phyloP scores from a whole-genome alignment of 257 asterid species.

The Linaria vulgaris region DNA sequence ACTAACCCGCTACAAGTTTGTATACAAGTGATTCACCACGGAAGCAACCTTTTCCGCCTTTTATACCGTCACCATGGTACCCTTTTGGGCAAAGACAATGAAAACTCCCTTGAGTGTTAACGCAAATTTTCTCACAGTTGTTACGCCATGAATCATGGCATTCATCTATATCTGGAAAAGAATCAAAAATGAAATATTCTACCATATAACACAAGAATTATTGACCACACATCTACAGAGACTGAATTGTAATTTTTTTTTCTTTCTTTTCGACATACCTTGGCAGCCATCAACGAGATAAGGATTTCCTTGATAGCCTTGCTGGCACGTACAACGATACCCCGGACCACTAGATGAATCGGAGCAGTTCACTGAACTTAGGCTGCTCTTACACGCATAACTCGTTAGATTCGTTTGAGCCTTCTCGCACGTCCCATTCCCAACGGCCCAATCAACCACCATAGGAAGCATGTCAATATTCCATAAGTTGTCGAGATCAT shows the following conservation, averaged over 20 bases:
- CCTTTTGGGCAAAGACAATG: conserved; percentile 34
- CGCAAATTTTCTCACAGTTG: conserved; percentile 24
- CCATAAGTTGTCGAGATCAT: conserved; percentile 18
- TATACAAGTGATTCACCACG: neutral
- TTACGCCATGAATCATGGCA: conserved; percentile 10
- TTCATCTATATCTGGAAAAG: conserved; percentile 24
- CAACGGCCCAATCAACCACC: conserved; percentile 48
- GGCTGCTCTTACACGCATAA: conserved; percentile 35
- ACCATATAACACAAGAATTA: neutral
- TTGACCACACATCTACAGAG: neutral
- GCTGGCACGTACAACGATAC: conserved; percentile 40
- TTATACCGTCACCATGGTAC: conserved; percentile 31
- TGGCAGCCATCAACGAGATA: conserved; percentile 34
- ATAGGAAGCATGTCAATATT: conserved; percentile 22
- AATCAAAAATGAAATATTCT: too few species aligned
- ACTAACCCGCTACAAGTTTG: conserved; percentile 23
- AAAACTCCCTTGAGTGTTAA: conserved; percentile 16
- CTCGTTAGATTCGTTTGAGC: conserved; percentile 20
- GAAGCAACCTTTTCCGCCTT: conserved; percentile 22
- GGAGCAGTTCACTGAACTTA: conserved; percentile 25
- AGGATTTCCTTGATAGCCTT: conserved; percentile 50
- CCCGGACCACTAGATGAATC: conserved; percentile 27
- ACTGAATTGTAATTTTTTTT: neutral
- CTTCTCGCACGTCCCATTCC: conserved; percentile 28
- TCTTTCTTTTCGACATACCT: conserved; percentile 28